Evolutionary conservation across 768 basidiomycete genomes (phyloP), one percentile per base, ranked within the genome.

Genomic region (Pulveroboletus sp.): DNA sequence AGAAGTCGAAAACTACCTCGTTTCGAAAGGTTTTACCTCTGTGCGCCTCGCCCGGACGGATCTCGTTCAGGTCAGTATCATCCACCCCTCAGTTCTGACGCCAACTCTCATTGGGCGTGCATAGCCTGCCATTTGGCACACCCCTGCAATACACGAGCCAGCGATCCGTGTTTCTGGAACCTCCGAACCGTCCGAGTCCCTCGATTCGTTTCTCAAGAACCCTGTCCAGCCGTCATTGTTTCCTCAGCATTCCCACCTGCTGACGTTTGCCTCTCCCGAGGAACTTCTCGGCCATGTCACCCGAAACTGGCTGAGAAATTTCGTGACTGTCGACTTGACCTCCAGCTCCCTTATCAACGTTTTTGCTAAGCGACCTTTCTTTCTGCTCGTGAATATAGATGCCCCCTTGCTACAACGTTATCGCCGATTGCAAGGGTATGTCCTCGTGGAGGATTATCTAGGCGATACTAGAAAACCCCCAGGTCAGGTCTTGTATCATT

Each of bases 351-450:
- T 81, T 14, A 72, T 98, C 31, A 78, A 79, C 50, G 69, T 75
- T 41, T 97, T 97, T 61, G 65, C 80, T 31, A 93, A 84, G 60
- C 74, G 97, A 16, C 97, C 97, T 0, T 98, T 93, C 66, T 93
- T 97, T 65, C 72, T 97, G 64, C 77, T 98, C 20, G 70, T 97
- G 38, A 78, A 72, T 40, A 76, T 93, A 25, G 93, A 97, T 53
- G 95, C 91, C 0, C 94, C 94, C 0, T 61, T 94, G 27, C 66
- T 81, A 36, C 71, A 78, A 37, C 76, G 95, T 35, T 97, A 78
- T 66, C 61, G 65, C 47, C 79, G 92, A 24, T 77, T 77, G 35
- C 70, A 69, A 52, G 71, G 72, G 80, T 81, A 58, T 57, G 75
- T 67, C 43, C 31, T 50, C 37, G 6, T 31, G 27, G 12, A 21